Conservation (phyloP, 106 monocot genomes). For the Acorus gramineus region DNA sequence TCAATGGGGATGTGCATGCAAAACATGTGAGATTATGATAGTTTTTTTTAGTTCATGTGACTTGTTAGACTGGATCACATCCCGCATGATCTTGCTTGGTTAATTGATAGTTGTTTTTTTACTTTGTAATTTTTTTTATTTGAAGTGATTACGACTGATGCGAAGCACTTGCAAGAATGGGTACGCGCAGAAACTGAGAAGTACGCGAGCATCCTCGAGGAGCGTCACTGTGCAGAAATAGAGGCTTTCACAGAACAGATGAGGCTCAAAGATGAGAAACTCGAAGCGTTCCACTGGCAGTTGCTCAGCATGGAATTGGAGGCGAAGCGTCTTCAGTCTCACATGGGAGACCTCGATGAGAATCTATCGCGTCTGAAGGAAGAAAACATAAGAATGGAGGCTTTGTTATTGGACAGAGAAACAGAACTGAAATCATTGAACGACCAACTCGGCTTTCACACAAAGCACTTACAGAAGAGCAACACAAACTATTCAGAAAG, state of each 20-base stretch:
- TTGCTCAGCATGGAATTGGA: slow-evolving; percentile 58
- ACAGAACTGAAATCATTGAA: slow-evolving; percentile 41
- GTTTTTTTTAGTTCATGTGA: too few species aligned
- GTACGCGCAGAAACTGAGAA: slow-evolving; percentile 51
- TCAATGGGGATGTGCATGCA: too few species aligned
- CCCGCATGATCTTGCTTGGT: too few species aligned
- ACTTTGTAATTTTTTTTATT: slow-evolving; percentile 1
- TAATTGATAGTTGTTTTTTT: neutral
- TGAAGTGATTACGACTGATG: slow-evolving; percentile 18
- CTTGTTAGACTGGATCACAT: too few species aligned
- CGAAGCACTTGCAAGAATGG: slow-evolving; percentile 54
- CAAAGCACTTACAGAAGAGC: slow-evolving; percentile 18
- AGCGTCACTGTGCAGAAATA: slow-evolving; percentile 54
- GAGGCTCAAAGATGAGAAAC: slow-evolving; percentile 73
- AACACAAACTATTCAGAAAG: neutral
- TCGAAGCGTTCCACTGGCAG: slow-evolving; percentile 50
- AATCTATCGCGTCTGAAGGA: slow-evolving; percentile 32
- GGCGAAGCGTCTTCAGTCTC: slow-evolving; percentile 48
- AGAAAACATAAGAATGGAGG: slow-evolving; percentile 44
- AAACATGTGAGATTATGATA: too few species aligned
- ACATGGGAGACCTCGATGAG: slow-evolving; percentile 45
- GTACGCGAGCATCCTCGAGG: slow-evolving; percentile 26
- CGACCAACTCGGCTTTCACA: slow-evolving; percentile 22
- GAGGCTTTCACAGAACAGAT: slow-evolving; percentile 82
- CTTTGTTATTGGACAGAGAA: slow-evolving; percentile 33